These are phyloP conservation scores for Glarea lozoyensis DNA, from an alignment of 495 filamentous ascomycete genomes.

Conservation along the genomic window DNA sequence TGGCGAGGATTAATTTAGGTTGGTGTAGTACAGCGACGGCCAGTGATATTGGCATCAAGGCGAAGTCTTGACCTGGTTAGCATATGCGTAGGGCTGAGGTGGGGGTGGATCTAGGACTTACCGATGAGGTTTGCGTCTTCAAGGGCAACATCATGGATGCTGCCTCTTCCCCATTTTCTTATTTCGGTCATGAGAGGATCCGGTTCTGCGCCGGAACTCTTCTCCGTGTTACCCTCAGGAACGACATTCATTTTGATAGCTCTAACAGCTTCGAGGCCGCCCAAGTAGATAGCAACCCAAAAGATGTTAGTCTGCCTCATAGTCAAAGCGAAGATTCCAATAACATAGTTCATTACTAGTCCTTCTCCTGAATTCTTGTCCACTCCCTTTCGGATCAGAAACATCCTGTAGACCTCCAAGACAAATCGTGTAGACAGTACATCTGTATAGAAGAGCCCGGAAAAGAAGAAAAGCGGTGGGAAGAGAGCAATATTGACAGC, in stretches of 20 bases:
- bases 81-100: not conserved
- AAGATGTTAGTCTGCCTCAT: slow-evolving; percentile 96
- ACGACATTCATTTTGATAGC: slow-evolving; percentile 30
- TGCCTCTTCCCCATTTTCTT: slow-evolving; percentile 9
- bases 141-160: slow-evolving; percentile 18
- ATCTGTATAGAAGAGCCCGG: slow-evolving; percentile 89
- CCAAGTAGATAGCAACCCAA: slow-evolving; percentile 84
- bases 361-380: slow-evolving; percentile 22
- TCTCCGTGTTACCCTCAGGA: slow-evolving; percentile 1
- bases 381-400: slow-evolving; percentile 33
- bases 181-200: slow-evolving; percentile 17
- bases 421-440: slow-evolving; percentile 60
- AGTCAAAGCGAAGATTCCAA: slow-evolving; percentile 51
- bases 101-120: not conserved
- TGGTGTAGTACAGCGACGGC: slow-evolving; percentile 45
- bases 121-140: slow-evolving; percentile 15
- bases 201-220: slow-evolving; percentile 6
- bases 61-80: slow-evolving; percentile 17
- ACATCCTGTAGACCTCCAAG: slow-evolving; percentile 55
- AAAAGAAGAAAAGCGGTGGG: slow-evolving; percentile 92
- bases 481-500: slow-evolving; percentile 80
- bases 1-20: slow-evolving; percentile 34
- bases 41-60: slow-evolving; percentile 50
- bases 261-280: slow-evolving; percentile 58
- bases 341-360: slow-evolving; percentile 35